These are phyloP conservation scores for Ambrosiella beaveri DNA, from an alignment of 2,329 filamentous ascomycete genomes.

Conservation along the genomic window DNA sequence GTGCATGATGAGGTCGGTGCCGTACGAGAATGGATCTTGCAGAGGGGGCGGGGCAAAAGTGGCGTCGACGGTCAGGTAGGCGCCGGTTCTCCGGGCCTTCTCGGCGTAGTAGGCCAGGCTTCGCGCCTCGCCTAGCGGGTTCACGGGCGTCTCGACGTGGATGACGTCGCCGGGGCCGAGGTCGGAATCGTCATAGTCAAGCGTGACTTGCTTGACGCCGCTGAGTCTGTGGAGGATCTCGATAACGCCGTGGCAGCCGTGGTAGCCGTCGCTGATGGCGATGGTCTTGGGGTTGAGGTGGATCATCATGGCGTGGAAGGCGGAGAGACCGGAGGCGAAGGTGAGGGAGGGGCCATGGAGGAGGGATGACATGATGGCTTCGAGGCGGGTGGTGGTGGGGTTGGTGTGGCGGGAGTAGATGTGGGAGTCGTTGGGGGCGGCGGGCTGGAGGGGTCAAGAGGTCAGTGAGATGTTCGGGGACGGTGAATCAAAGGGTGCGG, in stretches of 20 bases:
- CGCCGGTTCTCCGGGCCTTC: slow-evolving; percentile 54
- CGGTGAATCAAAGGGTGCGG: not conserved
- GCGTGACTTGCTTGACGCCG: slow-evolving; percentile 52
- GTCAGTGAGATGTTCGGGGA: not conserved
- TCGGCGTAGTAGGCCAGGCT: slow-evolving; percentile 55
- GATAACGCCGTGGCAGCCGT: slow-evolving; percentile 83
- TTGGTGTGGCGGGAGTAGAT: slow-evolving; percentile 70
- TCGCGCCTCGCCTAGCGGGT: slow-evolving; percentile 70
- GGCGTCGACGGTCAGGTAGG: slow-evolving; percentile 66
- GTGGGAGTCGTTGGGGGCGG: slow-evolving; percentile 42
- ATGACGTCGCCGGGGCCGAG: slow-evolving; percentile 67
- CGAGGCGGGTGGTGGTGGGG: slow-evolving; percentile 71
- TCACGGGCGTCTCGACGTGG: slow-evolving; percentile 84
- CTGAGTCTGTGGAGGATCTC: slow-evolving; percentile 56
- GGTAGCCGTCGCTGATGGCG: slow-evolving; percentile 73
- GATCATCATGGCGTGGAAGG: slow-evolving; percentile 78
- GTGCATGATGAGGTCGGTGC: slow-evolving; percentile 81
- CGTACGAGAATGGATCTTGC: slow-evolving; percentile 66
- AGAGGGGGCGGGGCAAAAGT: slow-evolving; percentile 87
- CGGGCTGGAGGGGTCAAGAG: slow-evolving; percentile 21
- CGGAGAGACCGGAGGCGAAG: slow-evolving; percentile 71
- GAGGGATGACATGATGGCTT: slow-evolving; percentile 60
- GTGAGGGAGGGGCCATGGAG: slow-evolving; percentile 53
- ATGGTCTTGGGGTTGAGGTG: slow-evolving; percentile 67
- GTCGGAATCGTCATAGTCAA: slow-evolving; percentile 49